phyloP scores from a whole-genome alignment of 176 grass and related monocot species.

The Luzula sylvatica region DNA sequence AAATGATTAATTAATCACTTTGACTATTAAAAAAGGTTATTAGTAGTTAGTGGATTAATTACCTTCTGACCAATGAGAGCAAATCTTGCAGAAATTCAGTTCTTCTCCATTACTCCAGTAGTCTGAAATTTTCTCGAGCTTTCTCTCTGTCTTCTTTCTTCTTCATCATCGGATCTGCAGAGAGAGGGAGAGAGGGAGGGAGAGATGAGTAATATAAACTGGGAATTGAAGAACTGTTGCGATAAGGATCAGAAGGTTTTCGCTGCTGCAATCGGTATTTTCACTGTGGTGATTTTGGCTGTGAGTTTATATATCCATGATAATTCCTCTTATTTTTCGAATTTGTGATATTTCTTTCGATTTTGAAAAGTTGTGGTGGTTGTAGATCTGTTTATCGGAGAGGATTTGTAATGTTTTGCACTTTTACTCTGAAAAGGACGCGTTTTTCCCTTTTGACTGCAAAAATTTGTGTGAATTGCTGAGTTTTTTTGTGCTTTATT shows the following conservation, averaged over 20 bases:
- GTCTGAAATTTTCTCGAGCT: conserved; percentile 7
- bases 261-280: conserved; percentile 58
- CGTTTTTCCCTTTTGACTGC: not conserved
- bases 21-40: not conserved
- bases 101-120: not conserved
- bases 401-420: not conserved
- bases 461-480: not conserved
- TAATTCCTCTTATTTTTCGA: not conserved
- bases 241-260: conserved; percentile 48
- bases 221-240: conserved; percentile 94
- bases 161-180: conserved; percentile 27
- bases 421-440: not conserved
- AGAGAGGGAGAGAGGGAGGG: not conserved
- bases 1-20: not conserved
- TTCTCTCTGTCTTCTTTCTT: conserved; percentile 7
- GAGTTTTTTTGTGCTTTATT: not conserved
- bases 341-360: not conserved
- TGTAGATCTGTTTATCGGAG: not conserved
- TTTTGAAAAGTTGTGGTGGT: too few species aligned
- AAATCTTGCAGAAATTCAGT: not conserved
- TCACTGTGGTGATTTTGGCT: conserved; percentile 83
- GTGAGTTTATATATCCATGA: conserved; percentile 32
- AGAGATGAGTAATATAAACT: conserved; percentile 51
- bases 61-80: not conserved
- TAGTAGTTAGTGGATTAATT: conserved; percentile 8